Base-by-base conservation (phyloP, 2,329 filamentous ascomycete species). In the Sclerotinia subarctica region DNA sequence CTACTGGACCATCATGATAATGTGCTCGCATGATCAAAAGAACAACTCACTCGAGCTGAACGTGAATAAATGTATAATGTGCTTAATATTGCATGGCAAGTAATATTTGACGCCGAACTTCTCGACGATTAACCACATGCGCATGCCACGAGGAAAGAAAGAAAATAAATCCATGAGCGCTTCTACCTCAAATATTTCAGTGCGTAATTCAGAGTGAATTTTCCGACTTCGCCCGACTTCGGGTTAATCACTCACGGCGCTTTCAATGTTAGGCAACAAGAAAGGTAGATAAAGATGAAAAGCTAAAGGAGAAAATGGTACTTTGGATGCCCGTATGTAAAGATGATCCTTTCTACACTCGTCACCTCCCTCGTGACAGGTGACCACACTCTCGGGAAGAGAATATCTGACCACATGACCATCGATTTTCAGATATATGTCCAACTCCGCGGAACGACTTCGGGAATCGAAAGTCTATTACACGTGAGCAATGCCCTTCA, bases 221-320 rank as follows among this genome's bases (percentile, higher is more conserved):
- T 42, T 51, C 59, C 59, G 47, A 63, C 59, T 63, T 26, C 32
- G 46, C 38, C 59, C 59, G 47, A 63, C 59, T 63, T 26, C 32
- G 46, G n/a, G 4, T 52, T 21, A 35, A 51, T 42, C 59, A 63
- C 46, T 15, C 47, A 49, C 13, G 13, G n/a, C 11, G 19, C 5
- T 29, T 13, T 49, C 11, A 51, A 26, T 17, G 13, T 35, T 42
- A 19, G 7, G 29, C 29, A 51, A 32, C 46, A 26, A 11, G 59
- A 38, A 63, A 51, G 26, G 29, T n/a, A 26, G 35, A 38, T 3
- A 51, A 51, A 38, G 58, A n/a, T 52, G n/a, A n/a, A 21, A 38
- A 11, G 29, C 46, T 21, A 5, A 24, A 51, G 21, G 38, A 13
- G 13, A 42, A 38, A 62, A 62, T 62, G 11, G 58, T n/a, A 49